Conservation (phyloP, 2,329 filamentous ascomycete species). For the Fusarium chaquense region DNA sequence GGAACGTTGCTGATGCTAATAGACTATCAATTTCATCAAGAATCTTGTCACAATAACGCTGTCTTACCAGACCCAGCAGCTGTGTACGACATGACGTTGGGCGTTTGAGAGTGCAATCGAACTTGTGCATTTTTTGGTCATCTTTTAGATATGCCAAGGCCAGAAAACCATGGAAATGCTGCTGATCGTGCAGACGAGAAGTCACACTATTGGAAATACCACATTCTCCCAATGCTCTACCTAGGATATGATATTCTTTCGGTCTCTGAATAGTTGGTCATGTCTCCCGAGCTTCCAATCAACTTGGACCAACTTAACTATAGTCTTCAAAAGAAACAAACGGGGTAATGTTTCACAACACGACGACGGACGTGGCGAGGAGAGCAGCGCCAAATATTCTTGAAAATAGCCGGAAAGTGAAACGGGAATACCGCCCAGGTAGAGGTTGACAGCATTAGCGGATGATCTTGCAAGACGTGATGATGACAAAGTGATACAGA, state of each 20-base stretch:
- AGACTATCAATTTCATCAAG: background rate
- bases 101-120: background rate
- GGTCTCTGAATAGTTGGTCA: background rate
- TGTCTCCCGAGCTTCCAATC: background rate
- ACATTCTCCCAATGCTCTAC: background rate
- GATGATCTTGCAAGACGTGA: background rate
- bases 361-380: background rate
- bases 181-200: background rate
- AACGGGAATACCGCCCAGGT: background rate
- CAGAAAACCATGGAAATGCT: background rate
- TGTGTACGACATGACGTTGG: background rate
- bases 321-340: background rate
- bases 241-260: background rate
- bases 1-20: background rate
- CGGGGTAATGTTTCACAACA: background rate
- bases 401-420: background rate
- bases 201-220: background rate
- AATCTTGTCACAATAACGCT: background rate
- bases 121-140: background rate
- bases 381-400: background rate
- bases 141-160: background rate
- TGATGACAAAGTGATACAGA: background rate
- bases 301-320: background rate
- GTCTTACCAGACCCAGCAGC: background rate
- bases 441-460: background rate